phyloP scores from a whole-genome alignment of 1,284 basidiomycete genomes.

The Pseudozyma thailandica region DNA sequence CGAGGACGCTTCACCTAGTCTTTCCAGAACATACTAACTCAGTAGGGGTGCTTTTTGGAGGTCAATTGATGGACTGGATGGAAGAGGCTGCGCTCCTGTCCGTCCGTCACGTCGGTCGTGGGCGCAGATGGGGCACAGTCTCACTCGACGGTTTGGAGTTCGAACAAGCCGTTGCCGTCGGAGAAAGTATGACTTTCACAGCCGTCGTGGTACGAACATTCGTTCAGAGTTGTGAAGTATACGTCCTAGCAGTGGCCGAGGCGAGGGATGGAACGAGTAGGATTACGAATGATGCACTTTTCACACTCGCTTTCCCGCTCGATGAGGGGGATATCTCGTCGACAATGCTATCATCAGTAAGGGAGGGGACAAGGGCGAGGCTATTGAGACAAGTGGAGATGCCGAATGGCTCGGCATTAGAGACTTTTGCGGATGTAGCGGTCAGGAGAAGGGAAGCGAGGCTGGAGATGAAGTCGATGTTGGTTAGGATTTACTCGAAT shows the following conservation, averaged over 20 bases:
- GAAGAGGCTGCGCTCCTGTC: constrained; percentile 55
- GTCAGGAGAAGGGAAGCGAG: constrained; percentile 30
- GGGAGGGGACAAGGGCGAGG: constrained; percentile 6
- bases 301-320: constrained; percentile 50
- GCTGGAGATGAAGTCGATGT: constrained; percentile 48
- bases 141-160: constrained; percentile 59
- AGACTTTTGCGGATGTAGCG: constrained; percentile 40
- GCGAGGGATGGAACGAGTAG: constrained; percentile 41
- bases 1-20: constrained; percentile 51
- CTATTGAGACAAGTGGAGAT: constrained; percentile 40
- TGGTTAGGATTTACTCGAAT: constrained; percentile 44
- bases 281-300: constrained; percentile 57
- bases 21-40: constrained; percentile 62
- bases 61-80: constrained; percentile 62
- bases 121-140: constrained; percentile 52
- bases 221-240: constrained; percentile 53
- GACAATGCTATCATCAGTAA: constrained; percentile 1
- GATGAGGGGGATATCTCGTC: constrained; percentile 21
- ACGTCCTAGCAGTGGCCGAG: constrained; percentile 55
- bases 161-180: constrained; percentile 46
- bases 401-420: constrained; percentile 40
- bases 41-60: constrained; percentile 53
- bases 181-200: constrained; percentile 53
- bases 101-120: constrained; percentile 34
- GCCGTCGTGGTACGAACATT: constrained; percentile 52